Evolutionary conservation across 108 stramenopile genomes (phyloP), one percentile per base, ranked within the genome.

Genomic region (Nitzschia sp.): DNA sequence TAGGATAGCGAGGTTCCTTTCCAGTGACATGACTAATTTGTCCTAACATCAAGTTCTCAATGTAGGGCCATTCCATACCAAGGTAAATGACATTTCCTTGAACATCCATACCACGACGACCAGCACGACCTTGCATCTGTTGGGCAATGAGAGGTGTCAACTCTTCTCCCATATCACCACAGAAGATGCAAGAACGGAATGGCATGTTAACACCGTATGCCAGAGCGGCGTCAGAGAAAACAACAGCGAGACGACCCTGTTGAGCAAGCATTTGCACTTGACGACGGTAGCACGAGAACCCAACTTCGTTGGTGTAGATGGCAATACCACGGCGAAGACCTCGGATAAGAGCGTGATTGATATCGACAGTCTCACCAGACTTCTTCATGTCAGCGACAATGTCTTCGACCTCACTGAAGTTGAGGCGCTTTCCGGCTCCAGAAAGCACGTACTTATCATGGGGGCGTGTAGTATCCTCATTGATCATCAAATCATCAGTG

Each of bases 121-220:
- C 98, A 56, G 98, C 97, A 52, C 98, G 94, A 56, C 98, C 98
- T 66, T 95, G 92, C 98, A 99, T 99, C 86, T 99, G 98, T 77
- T 98, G 97, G 21, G 97, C 97, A 79, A 99, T 95, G 25, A 97
- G 75, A 37, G 95, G 93, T 19, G 94, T 96, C 44, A 98, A 76
- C 25, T 76, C 77, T 25, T 91, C 90, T 46, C 92, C 93, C 92
- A 94, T 94, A 70, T 97, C 97, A 59, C 96, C 96, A 79, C 96
- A 98, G 80, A 99, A 99, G 60, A 97, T 81, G 72, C 95, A 95
- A 8, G 95, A 91, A 66, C 98, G 93, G 95, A 99, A 99, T 12
- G 98, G 98, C 98, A 99, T 99, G 82, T 99, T 99, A 12, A 99
- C 97, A 39, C 98, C 98, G 75, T 98, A 99, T 0, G 98, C 98